Evolutionary conservation across 2,329 filamentous ascomycete species (phyloP), one percentile per base, ranked within the genome.

Genomic region (Hypoxylon sp.): DNA sequence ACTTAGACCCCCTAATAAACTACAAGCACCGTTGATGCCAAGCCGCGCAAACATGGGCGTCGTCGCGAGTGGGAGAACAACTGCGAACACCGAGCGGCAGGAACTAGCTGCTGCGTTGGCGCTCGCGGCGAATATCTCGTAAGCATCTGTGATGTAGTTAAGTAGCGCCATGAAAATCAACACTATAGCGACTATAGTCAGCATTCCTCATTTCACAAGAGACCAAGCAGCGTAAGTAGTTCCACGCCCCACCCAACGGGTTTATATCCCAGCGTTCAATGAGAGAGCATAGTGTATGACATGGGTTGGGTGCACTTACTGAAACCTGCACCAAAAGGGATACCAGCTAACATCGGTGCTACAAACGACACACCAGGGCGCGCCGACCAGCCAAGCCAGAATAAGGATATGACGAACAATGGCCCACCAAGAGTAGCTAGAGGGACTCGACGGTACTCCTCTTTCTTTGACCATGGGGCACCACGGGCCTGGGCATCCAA

Each of bases 401-500:
- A 88, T 60, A 89, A 78, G 6, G 85, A 83, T 32, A 85, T 60
- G 19, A 82, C 84, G 72, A 86, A 88, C 45, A 91, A 80, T 0
- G 91, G 90, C 0, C 91, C 91, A 0, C 90, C 91, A 17, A 93
- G 73, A 74, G 88, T 91, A 3, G 91, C 91, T 2, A 94, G 82
- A 0, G 92, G 92, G 0, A 95, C 83, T 1, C 92, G 87, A 5
- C 89, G 86, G 75, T 88, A 90, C 75, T 94, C 86, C 71, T 92
- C 90, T 50, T 84, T 83, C 25, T 80, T 80, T 0, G 87, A 82
- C 90, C 91, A 94, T 1, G 80, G 68, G 2, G 83, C 85, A 41
- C 83, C 78, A 9, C 78, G 76, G 10, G 77, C 77, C 69, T 85
- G 82, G 2, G 88, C 87, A 50, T 82, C 82, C 2, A 81, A 79